A percentile compares a stretch with the other conserved stretches of the same genome.
phyloP scores from a whole-genome alignment of 805 yeast species.

The Kregervanrija delftensis region DNA sequence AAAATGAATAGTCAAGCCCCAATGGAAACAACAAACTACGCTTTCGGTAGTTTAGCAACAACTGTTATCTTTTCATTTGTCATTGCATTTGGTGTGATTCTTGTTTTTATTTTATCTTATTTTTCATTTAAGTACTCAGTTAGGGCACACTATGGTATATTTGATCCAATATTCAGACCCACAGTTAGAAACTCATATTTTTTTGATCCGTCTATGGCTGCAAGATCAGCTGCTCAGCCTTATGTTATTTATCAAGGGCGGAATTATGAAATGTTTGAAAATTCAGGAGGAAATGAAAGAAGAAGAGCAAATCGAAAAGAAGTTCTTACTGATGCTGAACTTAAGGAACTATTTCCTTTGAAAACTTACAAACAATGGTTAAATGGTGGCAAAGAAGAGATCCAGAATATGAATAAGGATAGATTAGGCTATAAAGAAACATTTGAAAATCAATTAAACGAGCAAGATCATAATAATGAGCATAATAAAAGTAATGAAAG shows the following conservation, averaged over 20 bases:
- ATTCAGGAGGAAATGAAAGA: constrained; percentile 1
- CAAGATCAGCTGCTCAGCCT: constrained; percentile 2
- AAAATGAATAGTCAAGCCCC: constrained; percentile 10
- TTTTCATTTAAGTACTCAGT: constrained; percentile 57
- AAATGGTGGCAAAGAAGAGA: constrained; percentile 51
- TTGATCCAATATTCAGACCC: constrained; percentile 25
- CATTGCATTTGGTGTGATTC: constrained; percentile 51
- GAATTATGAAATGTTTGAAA: constrained; percentile 6
- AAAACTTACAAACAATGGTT: constrained; percentile 56
- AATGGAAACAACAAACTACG: background rate
- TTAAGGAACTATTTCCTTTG: constrained; percentile 53
- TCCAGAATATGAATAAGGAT: constrained; percentile 36
- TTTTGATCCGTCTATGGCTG: constrained; percentile 2
- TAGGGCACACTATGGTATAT: constrained; percentile 49
- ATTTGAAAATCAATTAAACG: constrained; percentile 24
- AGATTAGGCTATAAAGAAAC: constrained; percentile 29
- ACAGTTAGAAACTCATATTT: constrained; percentile 11
- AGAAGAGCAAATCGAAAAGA: constrained; percentile 39
- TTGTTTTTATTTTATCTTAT: constrained; percentile 49
- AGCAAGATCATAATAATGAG: constrained; percentile 14
- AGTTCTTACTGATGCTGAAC: constrained; percentile 39
- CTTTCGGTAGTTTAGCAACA: constrained; percentile 43
- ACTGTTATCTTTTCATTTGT: constrained; percentile 61
- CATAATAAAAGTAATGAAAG: constrained; percentile 2
- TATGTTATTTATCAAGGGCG: constrained; percentile 6